Base-by-base conservation (phyloP, 139 green algal species). In the Coelastrella sp. region DNA sequence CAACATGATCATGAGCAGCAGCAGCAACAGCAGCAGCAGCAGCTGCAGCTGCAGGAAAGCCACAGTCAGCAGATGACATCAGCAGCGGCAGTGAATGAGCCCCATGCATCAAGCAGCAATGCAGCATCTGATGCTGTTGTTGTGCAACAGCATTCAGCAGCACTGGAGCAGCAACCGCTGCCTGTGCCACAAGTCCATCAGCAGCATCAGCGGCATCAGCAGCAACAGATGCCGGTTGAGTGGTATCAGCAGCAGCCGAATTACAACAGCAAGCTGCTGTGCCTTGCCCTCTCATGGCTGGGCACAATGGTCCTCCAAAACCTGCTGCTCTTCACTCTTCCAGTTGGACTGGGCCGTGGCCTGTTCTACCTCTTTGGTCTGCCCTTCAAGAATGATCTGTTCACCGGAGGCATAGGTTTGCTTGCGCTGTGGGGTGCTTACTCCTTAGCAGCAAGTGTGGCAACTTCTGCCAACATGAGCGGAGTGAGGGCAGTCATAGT, bases 361-460 rank as follows among this genome's bases (percentile, higher is more conserved):
- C 25, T 89, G 58, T 85, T 92, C 73, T 5, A 58, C 8, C 27
- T 24, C 10, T 12, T 87, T 25, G 11, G 7, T 7, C 72, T 92
- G 27, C 73, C 89, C 6, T 87, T 76, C 25, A 79, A 85, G 27
- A 89, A 89, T 73, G 89, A 92, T 63, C 82, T 92, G 4, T 89
- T 89, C 59, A 80, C 89, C 1, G 89, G 70, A 1, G 73, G 19
- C 8, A 58, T 92, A 3, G 89, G 89, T 19, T 19, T 84, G 58
- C 7, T 81, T 4, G 73, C 63, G 5, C 22, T 92, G 8, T 92
- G 74, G 73, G 89, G 82, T 15, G 68, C 58, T 58, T 81, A 74
- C 10, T 60, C 20, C 27, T 35, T 81, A 15, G 88, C 88, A 25
- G 88, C 88, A 35, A 49, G 49, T 6, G 84, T 88, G 9, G 84